Conservation (phyloP, 768 basidiomycete genomes). For the Exsudoporus frostii region DNA sequence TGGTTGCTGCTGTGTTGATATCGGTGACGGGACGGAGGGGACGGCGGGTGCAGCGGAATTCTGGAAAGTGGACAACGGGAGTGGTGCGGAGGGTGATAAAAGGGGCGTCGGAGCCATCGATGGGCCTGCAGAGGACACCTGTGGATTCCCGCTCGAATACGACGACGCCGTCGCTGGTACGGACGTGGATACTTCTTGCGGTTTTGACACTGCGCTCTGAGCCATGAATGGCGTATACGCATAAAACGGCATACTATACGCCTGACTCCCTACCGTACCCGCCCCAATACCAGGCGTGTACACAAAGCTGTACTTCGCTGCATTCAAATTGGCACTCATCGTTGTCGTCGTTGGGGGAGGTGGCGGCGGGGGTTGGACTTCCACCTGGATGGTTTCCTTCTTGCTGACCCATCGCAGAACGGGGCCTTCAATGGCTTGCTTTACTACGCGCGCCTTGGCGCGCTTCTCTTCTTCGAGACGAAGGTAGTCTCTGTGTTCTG, state of each 20-base stretch:
- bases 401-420: constrained; percentile 70
- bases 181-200: neutral
- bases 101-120: neutral
- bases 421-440: constrained; percentile 61
- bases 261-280: constrained; percentile 14
- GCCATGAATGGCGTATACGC: constrained; percentile 17
- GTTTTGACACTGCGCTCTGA: constrained; percentile 9
- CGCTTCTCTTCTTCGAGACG: constrained; percentile 80
- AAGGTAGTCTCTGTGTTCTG: constrained; percentile 76
- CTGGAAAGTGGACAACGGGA: neutral
- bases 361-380: constrained; percentile 22
- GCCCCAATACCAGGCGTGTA: constrained; percentile 5
- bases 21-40: neutral
- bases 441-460: constrained; percentile 56
- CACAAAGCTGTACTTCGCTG: constrained; percentile 17
- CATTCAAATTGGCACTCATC: neutral
- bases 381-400: constrained; percentile 53
- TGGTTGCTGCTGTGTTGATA: constrained; percentile 1
- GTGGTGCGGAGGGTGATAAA: neutral
- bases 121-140: neutral
- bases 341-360: constrained; percentile 20
- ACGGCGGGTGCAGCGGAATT: neutral
- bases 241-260: constrained; percentile 27
- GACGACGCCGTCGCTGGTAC: neutral
- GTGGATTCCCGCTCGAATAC: neutral